Evolutionary conservation across 441 rosid genomes (phyloP).

Genomic region (Heliophila coronopifolia): DNA sequence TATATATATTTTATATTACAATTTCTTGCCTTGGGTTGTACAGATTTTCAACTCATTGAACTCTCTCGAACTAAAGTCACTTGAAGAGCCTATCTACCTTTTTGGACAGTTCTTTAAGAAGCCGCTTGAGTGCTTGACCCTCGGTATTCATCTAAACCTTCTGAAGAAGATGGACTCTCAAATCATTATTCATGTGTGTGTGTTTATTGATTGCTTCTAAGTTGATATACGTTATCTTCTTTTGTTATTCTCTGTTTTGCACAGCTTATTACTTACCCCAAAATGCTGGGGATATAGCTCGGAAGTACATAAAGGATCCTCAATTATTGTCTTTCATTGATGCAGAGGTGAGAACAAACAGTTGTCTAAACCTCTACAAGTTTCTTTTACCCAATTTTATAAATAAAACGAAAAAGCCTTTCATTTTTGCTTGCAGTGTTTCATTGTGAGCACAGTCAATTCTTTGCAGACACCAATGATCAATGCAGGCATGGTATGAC

Average conservation of each 20-base stretch:
- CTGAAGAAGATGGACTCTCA: not conserved
- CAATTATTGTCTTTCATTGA: slow-evolving; percentile 76
- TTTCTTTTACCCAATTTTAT: slow-evolving; percentile 6
- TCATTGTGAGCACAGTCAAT: slow-evolving; percentile 86
- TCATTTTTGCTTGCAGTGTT: slow-evolving; percentile 57
- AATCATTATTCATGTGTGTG: slow-evolving; percentile 3
- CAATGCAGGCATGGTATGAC: slow-evolving; percentile 85
- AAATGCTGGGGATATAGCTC: slow-evolving; percentile 87
- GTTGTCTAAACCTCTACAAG: slow-evolving; percentile 1
- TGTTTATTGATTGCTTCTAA: not conserved
- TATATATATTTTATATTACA: slow-evolving; percentile 7
- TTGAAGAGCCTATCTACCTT: slow-evolving; percentile 91
- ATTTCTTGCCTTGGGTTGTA: slow-evolving; percentile 12
- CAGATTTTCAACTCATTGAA: slow-evolving; percentile 88
- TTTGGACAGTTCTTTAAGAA: slow-evolving; percentile 91
- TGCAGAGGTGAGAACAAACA: slow-evolving; percentile 61
- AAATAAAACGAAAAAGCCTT: not conserved
- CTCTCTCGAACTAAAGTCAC: slow-evolving; percentile 81
- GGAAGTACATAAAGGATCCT: slow-evolving; percentile 82
- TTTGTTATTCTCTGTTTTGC: slow-evolving; percentile 38
- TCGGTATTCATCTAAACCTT: slow-evolving; percentile 41
- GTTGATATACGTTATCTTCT: slow-evolving; percentile 23
- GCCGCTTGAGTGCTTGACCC: slow-evolving; percentile 84
- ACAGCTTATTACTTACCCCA: slow-evolving; percentile 84
- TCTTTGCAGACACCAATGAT: slow-evolving; percentile 93